These are phyloP conservation scores for Cyclotella sp. DNA, from an alignment of 108 stramenopile species.

Conservation along the genomic window DNA sequence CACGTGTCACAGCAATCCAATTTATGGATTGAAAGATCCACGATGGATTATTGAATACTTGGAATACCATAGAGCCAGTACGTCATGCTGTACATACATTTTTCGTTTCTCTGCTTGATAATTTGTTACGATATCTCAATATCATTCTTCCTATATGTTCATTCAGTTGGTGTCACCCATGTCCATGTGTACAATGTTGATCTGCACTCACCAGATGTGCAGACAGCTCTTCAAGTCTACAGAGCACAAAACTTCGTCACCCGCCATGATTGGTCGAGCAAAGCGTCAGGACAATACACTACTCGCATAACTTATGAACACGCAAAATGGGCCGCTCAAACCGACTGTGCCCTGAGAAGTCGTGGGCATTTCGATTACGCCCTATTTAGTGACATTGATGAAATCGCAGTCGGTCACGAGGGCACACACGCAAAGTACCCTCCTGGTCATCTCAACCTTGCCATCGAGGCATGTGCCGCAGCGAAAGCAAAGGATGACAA, in stretches of 20 bases:
- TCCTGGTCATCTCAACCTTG: slow-evolving; percentile 35
- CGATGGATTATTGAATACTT: slow-evolving; percentile 54
- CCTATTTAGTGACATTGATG: slow-evolving; percentile 55
- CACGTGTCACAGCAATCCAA: slow-evolving; percentile 22
- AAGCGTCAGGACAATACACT: slow-evolving; percentile 48
- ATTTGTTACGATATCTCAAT: not conserved
- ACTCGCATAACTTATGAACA: slow-evolving; percentile 50
- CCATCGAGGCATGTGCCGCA: slow-evolving; percentile 36
- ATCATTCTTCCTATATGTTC: not conserved
- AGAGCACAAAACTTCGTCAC: slow-evolving; percentile 44
- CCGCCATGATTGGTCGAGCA: slow-evolving; percentile 52
- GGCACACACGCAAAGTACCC: slow-evolving; percentile 11
- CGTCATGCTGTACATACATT: not conserved
- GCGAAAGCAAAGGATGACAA: slow-evolving; percentile 22
- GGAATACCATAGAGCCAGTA: slow-evolving; percentile 46
- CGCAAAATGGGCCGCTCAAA: slow-evolving; percentile 57
- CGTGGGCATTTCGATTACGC: slow-evolving; percentile 44
- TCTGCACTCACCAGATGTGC: slow-evolving; percentile 45
- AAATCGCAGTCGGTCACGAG: slow-evolving; percentile 31
- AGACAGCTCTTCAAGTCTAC: slow-evolving; percentile 33
- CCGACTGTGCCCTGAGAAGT: slow-evolving; percentile 46
- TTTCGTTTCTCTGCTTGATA: not conserved
- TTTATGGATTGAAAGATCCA: slow-evolving; percentile 52
- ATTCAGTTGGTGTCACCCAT: slow-evolving; percentile 38
- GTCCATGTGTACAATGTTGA: slow-evolving; percentile 55